These are phyloP conservation scores for Wallacemonas sp. DNA, from an alignment of 208 protist genomes.

Conservation along the genomic window DNA sequence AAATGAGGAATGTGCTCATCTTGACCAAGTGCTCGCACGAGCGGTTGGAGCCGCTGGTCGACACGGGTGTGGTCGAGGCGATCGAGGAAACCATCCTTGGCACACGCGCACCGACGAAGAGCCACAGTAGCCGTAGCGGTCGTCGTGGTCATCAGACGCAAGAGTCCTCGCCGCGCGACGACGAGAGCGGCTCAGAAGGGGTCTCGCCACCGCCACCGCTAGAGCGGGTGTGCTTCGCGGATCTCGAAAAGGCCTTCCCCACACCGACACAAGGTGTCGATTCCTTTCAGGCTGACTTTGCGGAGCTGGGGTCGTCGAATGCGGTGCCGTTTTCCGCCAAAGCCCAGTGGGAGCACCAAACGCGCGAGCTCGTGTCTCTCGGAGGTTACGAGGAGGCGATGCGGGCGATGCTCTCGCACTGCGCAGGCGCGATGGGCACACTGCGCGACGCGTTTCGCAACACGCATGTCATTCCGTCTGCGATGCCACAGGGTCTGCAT, in stretches of 20 bases:
- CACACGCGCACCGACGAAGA: constrained; percentile 11
- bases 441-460: constrained; percentile 77
- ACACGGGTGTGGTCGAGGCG: constrained; percentile 69
- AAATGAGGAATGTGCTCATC: constrained; percentile 79
- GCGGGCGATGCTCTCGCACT: constrained; percentile 72
- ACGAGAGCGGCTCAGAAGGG: background rate
- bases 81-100: constrained; percentile 70
- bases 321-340: constrained; percentile 48
- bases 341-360: constrained; percentile 67
- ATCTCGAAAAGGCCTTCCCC: constrained; percentile 69
- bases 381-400: constrained; percentile 67
- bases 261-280: constrained; percentile 61
- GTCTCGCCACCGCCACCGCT: constrained; percentile 28
- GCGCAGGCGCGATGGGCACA: constrained; percentile 63
- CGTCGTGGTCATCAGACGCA: too few species aligned
- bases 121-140: too few species aligned
- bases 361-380: constrained; percentile 58
- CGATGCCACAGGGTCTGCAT: constrained; percentile 49
- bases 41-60: constrained; percentile 66
- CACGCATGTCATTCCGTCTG: constrained; percentile 61
- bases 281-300: constrained; percentile 85
- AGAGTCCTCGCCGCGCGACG: too few species aligned
- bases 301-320: constrained; percentile 55
- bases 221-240: constrained; percentile 88
- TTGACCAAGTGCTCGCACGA: constrained; percentile 72